Base-by-base conservation (phyloP, 257 asterid genomes). In the Forsythia viridissima region DNA sequence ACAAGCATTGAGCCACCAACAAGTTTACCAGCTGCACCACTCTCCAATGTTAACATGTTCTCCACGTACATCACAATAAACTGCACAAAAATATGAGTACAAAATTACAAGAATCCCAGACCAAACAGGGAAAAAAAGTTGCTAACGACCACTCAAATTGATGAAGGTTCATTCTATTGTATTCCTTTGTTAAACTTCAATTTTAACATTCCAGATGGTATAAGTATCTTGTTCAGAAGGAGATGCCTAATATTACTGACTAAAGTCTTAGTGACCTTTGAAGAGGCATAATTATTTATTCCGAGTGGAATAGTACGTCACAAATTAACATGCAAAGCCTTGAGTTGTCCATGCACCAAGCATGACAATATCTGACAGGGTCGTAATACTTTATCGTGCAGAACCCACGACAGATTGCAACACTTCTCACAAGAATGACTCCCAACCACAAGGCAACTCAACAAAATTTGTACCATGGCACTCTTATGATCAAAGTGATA, bases 31-130 rank as follows among this genome's bases (percentile, higher is more conserved):
- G 92, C 72, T 10, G 74, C 78, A 75, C 96, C 87, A 70, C 91
- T 84, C 85, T 90, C 98, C 87, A 96, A 81, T 80, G 89, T 91
- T 85, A 93, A 72, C 93, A 93, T 91, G 91, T 91, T 96, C 91
- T 96, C 99, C 83, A 84, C 94, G 41, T 89, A 96, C 84, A 82
- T 81, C 80, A 80, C 87, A 12, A 92, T 85, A 73, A 80, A 34
- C 97, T 92, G 91, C 89, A 86, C 40, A 44, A 69, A 43, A 55
- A 11, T 72, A 77, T 9, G 16, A 72, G 73, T 65, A 41, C 18
- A 36, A 61, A 30, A 10, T 82, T 16, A 63, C 16, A 80, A 65
- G n/a, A 71, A 48, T 57, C n/a, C 70, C 37, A 18, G 59, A 52
- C 37, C 52, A 21, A 21, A 72, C 44, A 21, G n/a, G 10, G 6